Evolutionary conservation across 495 filamentous ascomycete species (phyloP), one percentile per base, ranked within the genome.

Genomic region (Thermothielavioides terrestris): DNA sequence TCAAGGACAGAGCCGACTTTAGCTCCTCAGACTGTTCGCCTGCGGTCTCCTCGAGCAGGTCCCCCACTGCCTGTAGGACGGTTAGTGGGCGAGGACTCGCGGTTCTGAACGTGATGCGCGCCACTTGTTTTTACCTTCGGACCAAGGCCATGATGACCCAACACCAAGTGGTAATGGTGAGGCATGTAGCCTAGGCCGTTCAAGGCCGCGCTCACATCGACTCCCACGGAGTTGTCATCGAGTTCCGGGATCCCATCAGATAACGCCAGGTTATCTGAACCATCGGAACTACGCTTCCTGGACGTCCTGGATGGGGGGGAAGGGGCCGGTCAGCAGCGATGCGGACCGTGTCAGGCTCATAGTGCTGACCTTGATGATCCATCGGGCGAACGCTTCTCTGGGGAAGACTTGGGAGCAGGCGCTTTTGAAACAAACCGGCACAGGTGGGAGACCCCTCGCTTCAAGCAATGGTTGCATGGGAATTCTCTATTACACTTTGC

Each of bases 381-480:
- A 25, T 59, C 55, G 3, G 37, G 34, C 22, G 53, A 43, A 42
- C 23, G 32, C 2, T 56, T 57, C 23, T 53, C 49, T 34, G 42
- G 61, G 57, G 32, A 41, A 15, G 46, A 28, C 38, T 48, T 60
- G n/a, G 50, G n/a, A 9, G 35, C 38, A 2, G 43, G 12, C 6
- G 54, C 46, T 49, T 64, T 62, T 14, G 52, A 47, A 3, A 53
- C 53, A 49, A 67, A 72, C 6, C 57, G 60, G 45, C 70, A 74
- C 2, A 67, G 51, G 48, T 71, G 66, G 2, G 68, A 60, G 1
- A 70, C 65, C 18, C 61, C 63, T 50, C 70, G 54, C 42, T 63
- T 62, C 15, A 60, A 46, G 57, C 70, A 74, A 42, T 72, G 68
- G 37, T 69, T 68, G 58, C 70, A 74, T 1, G 70, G 70, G 46